These are phyloP conservation scores for Erigeron canadensis DNA, from an alignment of 129 eudicot genomes.

Conservation along the genomic window DNA sequence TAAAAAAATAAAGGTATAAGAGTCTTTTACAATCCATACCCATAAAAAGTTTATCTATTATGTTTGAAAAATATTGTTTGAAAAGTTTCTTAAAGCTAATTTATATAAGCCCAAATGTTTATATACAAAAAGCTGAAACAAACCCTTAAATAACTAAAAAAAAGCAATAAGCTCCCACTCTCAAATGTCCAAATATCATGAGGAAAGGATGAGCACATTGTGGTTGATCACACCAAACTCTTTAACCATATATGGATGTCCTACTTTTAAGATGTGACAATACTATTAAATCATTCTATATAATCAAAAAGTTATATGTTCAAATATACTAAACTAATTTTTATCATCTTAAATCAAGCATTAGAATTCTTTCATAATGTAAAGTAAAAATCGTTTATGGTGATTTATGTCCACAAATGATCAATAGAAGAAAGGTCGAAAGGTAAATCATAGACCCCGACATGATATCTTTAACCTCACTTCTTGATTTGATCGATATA, in stretches of 20 bases:
- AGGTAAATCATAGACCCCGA: neutral
- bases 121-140: too few species aligned
- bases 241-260: slow-evolving; percentile 19
- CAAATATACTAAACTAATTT: neutral
- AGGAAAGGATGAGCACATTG: slow-evolving; percentile 9
- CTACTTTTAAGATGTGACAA: slow-evolving; percentile 2
- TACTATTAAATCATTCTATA: neutral
- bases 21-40: too few species aligned
- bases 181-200: too few species aligned
- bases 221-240: slow-evolving; percentile 26
- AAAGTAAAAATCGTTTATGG: neutral
- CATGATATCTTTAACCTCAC: neutral
- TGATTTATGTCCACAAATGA: neutral
- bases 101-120: too few species aligned
- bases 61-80: too few species aligned
- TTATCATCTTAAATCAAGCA: neutral
- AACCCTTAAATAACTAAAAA: too few species aligned
- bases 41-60: too few species aligned
- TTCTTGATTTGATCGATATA: neutral
- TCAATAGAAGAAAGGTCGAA: neutral
- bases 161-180: too few species aligned
- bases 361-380: neutral
- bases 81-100: too few species aligned
- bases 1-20: too few species aligned
- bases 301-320: neutral